phyloP scores from a whole-genome alignment of 257 asterid species.

The Solanum chaucha region DNA sequence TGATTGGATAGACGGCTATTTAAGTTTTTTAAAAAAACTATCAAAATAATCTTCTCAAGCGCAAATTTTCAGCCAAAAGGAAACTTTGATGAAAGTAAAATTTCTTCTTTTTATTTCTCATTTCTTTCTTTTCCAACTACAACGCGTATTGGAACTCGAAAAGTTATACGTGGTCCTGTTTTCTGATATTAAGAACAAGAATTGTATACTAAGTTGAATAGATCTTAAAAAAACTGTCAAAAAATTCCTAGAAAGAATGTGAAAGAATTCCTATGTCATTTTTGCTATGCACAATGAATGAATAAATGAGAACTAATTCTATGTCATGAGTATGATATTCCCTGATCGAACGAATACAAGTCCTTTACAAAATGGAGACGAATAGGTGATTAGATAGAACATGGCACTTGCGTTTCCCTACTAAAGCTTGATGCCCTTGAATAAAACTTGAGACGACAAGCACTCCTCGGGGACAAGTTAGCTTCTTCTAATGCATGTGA shows the following conservation, averaged over 20 bases:
- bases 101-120: neutral
- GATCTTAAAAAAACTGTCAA: neutral
- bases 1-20: neutral
- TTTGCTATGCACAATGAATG: conserved; percentile 33
- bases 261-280: conserved; percentile 29
- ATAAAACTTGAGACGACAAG: conserved; percentile 19
- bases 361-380: conserved; percentile 19
- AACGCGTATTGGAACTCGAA: conserved; percentile 11
- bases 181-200: conserved; percentile 15
- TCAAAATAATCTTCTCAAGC: neutral
- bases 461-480: conserved; percentile 59
- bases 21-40: neutral
- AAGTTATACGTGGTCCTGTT: conserved; percentile 19
- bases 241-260: conserved; percentile 23
- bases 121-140: conserved; percentile 3
- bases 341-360: neutral
- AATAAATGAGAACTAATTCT: conserved; percentile 15
- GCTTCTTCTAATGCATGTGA: conserved; percentile 64
- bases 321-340: neutral
- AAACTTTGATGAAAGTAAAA: neutral
- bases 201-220: conserved; percentile 21
- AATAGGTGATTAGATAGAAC: conserved; percentile 15
- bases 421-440: conserved; percentile 29
- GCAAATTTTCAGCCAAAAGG: neutral
- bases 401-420: neutral